phyloP scores from a whole-genome alignment of 129 eudicot genomes.

The Chrysanthemum lavandulifolium region DNA sequence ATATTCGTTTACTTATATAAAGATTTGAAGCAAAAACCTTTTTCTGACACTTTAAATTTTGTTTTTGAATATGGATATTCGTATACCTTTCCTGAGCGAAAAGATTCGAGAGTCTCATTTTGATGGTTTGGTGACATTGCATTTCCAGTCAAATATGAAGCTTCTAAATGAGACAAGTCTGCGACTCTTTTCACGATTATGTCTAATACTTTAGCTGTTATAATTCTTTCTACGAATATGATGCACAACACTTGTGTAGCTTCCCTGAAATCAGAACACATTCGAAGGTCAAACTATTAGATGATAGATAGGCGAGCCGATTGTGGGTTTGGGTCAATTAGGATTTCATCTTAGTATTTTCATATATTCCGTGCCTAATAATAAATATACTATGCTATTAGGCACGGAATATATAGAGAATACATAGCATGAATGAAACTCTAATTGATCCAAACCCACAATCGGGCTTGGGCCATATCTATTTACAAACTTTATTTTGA shows the following conservation, averaged over 20 bases:
- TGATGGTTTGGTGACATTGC: slow-evolving; percentile 49
- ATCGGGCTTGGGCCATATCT: no score
- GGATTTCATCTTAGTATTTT: no score
- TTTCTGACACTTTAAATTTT: no score
- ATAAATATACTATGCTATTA: no score
- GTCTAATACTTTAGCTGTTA: slow-evolving; percentile 71
- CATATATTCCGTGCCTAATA: no score
- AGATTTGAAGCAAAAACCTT: no score
- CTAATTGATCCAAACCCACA: no score
- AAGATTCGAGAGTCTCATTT: slow-evolving; percentile 47
- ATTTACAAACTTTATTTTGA: neutral
- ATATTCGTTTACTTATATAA: neutral
- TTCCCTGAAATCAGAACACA: slow-evolving; percentile 39
- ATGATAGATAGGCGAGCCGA: no score
- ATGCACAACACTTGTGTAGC: slow-evolving; percentile 46
- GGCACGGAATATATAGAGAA: no score
- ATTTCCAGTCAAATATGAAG: slow-evolving; percentile 60
- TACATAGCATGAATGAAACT: no score
- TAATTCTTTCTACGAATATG: slow-evolving; percentile 61
- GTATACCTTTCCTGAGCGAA: slow-evolving; percentile 51
- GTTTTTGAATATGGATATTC: no score
- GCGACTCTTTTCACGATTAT: slow-evolving; percentile 42
- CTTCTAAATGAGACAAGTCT: slow-evolving; percentile 45
- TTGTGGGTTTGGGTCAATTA: no score
- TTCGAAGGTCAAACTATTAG: neutral